Conservation (phyloP, 169 alveolate species). For the Eimeria maxima region DNA sequence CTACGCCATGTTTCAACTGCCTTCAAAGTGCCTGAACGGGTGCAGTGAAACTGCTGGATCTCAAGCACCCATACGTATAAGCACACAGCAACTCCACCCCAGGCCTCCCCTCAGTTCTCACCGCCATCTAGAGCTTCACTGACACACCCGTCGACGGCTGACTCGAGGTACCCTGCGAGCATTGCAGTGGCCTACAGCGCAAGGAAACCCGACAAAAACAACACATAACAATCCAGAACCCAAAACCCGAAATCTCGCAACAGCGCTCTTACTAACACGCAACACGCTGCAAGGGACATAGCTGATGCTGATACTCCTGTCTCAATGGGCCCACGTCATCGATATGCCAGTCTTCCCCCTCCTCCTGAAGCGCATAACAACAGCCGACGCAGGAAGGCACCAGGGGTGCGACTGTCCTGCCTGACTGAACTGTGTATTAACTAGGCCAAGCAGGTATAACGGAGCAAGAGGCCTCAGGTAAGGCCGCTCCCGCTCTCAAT, state of each 20-base stretch:
- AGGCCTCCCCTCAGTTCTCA: neutral
- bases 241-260: neutral
- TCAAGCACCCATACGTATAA: neutral
- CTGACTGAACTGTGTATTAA: no score
- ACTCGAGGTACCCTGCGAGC: neutral
- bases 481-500: neutral
- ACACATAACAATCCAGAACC: neutral
- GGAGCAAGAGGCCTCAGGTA: neutral
- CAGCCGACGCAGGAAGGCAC: neutral
- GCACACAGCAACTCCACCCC: neutral
- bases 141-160: constrained; percentile 1
- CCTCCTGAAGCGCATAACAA: neutral
- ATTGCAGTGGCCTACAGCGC: neutral
- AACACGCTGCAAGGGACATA: neutral
- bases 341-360: neutral
- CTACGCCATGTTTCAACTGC: no score
- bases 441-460: neutral
- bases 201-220: neutral
- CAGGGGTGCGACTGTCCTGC: neutral
- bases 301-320: neutral
- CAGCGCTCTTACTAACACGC: neutral
- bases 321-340: neutral
- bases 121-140: neutral
- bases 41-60: neutral
- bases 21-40: no score